Conservation (phyloP, 2,329 filamentous ascomycete species). For the Pezicula radicicola region DNA sequence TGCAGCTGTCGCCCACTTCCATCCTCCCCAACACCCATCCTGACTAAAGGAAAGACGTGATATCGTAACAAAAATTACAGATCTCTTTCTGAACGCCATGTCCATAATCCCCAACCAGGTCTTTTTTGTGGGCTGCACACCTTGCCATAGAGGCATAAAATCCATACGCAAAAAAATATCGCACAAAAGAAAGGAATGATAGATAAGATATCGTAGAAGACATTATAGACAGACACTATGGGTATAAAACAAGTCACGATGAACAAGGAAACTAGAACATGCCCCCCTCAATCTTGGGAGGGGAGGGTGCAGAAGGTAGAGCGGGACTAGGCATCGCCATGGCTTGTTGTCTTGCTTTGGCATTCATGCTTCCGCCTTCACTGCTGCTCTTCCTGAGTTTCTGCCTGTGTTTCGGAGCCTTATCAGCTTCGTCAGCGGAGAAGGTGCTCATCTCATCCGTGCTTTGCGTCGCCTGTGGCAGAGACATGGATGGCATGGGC, state of each 20-base stretch:
- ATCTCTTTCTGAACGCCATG: background rate
- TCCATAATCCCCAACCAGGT: background rate
- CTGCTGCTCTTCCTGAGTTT: slow-evolving; percentile 27
- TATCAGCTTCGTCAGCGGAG: slow-evolving; percentile 26
- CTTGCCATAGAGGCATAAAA: too few relatives aligned
- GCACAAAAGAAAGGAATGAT: too few relatives aligned
- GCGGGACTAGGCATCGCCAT: slow-evolving; percentile 23
- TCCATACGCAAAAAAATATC: too few relatives aligned
- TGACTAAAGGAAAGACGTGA: background rate
- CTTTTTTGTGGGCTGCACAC: too few relatives aligned
- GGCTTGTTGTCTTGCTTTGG: slow-evolving; percentile 19
- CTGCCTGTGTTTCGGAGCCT: slow-evolving; percentile 17
- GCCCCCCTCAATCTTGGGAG: slow-evolving; percentile 16
- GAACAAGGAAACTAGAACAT: slow-evolving; percentile 23
- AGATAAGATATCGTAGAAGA: background rate
- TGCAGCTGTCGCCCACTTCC: background rate
- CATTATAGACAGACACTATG: slow-evolving; percentile 12
- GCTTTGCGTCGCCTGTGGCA: slow-evolving; percentile 24
- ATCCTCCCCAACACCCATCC: background rate
- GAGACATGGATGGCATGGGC: slow-evolving; percentile 13
- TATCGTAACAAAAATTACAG: background rate
- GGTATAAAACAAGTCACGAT: slow-evolving; percentile 13
- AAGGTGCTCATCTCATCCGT: slow-evolving; percentile 29
- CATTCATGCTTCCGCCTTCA: slow-evolving; percentile 28
- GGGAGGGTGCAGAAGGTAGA: slow-evolving; percentile 17